phyloP scores from a whole-genome alignment of 306 rosid genomes.

The Myrica gale region DNA sequence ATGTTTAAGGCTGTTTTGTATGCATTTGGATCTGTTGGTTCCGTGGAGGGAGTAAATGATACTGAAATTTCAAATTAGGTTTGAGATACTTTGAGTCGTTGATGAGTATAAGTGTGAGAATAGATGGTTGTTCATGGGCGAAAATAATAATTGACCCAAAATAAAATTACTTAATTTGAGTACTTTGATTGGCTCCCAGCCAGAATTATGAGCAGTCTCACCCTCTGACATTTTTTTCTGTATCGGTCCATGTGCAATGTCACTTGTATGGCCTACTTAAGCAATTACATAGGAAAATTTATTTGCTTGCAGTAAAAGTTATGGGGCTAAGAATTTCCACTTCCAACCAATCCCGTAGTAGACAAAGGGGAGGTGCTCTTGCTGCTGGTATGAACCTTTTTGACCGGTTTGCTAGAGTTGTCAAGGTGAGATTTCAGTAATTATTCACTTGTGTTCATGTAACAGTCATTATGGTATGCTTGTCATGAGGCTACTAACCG shows the following conservation, averaged over 20 bases:
- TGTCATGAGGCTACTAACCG: conserved; percentile 25
- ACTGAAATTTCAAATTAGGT: no score
- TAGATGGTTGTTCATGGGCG: no score
- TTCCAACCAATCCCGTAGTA: conserved; percentile 31
- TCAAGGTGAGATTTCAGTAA: conserved; percentile 57
- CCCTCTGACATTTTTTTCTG: neutral
- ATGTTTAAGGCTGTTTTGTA: no score
- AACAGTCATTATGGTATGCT: conserved; percentile 22
- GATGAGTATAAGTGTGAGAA: no score
- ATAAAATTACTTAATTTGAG: neutral
- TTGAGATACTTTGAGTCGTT: no score
- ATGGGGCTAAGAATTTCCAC: conserved; percentile 41
- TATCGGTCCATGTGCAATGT: neutral
- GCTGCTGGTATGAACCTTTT: conserved; percentile 79
- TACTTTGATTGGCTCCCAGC: neutral
- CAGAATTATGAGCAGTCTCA: neutral
- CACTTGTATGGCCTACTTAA: neutral
- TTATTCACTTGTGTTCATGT: neutral
- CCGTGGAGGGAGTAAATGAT: no score
- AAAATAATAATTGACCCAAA: neutral
- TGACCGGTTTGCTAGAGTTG: conserved; percentile 82
- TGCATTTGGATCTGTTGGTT: no score
- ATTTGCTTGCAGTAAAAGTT: conserved; percentile 40
- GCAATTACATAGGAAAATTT: neutral
- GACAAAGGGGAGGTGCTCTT: conserved; percentile 67